A percentile compares a stretch with the other conserved stretches of the same genome.
Evolutionary conservation across 1,139 yeast genomes (phyloP).

Genomic region (Geotrichum phurueaensis): DNA sequence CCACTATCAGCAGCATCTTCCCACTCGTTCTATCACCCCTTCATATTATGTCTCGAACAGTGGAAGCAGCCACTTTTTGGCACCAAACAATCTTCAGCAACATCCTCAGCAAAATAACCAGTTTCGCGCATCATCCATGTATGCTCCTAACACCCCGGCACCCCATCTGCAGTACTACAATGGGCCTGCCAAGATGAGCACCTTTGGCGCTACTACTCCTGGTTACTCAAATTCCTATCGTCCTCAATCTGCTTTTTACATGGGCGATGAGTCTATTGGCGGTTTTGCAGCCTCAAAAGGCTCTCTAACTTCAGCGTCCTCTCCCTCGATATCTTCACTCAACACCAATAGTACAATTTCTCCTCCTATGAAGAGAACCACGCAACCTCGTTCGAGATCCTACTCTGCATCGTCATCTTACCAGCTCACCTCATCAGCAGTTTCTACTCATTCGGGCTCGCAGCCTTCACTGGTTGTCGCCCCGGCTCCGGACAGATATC

Average conservation of each 20-base stretch:
- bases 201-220: background rate
- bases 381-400: constrained; percentile 13
- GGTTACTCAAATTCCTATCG: background rate
- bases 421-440: constrained; percentile 7
- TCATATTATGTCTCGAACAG: background rate
- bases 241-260: constrained; percentile 10
- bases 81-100: background rate
- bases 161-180: background rate
- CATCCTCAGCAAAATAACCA: background rate
- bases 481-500: constrained; percentile 31
- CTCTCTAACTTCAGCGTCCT: constrained; percentile 8
- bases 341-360: background rate
- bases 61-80: background rate
- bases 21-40: constrained; percentile 7
- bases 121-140: background rate
- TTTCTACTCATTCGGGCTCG: background rate
- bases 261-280: background rate
- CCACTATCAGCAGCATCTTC: constrained; percentile 10
- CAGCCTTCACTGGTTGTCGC: constrained; percentile 16
- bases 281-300: constrained; percentile 6
- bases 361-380: background rate
- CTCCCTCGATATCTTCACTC: constrained; percentile 11
- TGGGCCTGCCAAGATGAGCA: background rate
- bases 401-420: constrained; percentile 9
- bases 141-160: background rate